These are phyloP conservation scores for Glomus cerebriforme DNA, from an alignment of 192 early-diverging fungal genomes.

Conservation along the genomic window DNA sequence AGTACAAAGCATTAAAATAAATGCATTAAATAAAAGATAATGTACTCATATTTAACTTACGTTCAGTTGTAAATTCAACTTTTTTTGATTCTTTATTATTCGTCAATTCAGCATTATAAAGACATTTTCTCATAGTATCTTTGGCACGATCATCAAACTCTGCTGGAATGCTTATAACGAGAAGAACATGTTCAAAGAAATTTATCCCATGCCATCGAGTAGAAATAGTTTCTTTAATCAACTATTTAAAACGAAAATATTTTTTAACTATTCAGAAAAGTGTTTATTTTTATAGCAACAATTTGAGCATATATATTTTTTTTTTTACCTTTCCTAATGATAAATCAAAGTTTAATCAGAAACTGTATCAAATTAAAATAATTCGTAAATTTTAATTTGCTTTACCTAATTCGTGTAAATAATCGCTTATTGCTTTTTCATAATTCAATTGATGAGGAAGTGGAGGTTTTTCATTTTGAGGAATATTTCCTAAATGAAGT, in stretches of 20 bases:
- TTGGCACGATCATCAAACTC: conserved; percentile 57
- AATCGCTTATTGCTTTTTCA: conserved; percentile 54
- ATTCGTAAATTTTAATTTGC: not conserved
- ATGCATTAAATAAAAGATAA: no score
- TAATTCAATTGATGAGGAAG: conserved; percentile 50
- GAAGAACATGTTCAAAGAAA: conserved; percentile 1
- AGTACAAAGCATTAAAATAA: no score
- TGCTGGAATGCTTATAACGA: conserved; percentile 48
- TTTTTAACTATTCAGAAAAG: no score
- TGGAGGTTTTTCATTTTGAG: conserved; percentile 41
- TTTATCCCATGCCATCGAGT: conserved; percentile 1
- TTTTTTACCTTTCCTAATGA: no score
- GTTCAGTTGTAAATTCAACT: no score
- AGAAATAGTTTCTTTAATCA: conserved; percentile 12
- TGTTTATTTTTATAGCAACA: no score
- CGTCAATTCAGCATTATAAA: conserved; percentile 53
- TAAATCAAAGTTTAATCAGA: not conserved
- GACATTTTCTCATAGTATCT: conserved; percentile 53
- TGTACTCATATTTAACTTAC: no score
- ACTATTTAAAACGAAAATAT: not conserved
- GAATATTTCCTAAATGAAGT: conserved; percentile 42
- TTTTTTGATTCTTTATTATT: no score
- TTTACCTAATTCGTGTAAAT: conserved; percentile 38
- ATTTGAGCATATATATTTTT: no score
- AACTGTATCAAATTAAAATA: not conserved